Evolutionary conservation across 805 yeast species (phyloP), one percentile per base, ranked within the genome.

Genomic region (Starmerella cellae): DNA sequence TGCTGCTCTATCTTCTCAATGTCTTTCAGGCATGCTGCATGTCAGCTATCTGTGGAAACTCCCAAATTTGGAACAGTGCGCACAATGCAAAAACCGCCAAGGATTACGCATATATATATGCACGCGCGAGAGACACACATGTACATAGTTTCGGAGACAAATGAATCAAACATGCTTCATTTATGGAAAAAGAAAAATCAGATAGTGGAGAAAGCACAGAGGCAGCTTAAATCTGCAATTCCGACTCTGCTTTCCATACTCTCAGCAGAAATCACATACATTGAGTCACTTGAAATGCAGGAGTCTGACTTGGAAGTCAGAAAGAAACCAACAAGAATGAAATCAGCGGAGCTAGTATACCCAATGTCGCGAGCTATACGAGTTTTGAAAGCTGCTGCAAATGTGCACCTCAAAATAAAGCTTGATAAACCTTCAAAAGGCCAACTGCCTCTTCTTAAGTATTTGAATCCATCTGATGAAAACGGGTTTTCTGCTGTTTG

Each of bases 381-480:
- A 10, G 37, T 44, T 5, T 42, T 44, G 14, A 36, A 42, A 13
- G 42, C 39, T 2, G 48, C 48, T 2, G 19, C 31, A 4, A 32
- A 37, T 18, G 39, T 30, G 16, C 48, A 44, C 18, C 34, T 44
- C 27, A 41, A 37, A 18, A 32, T 44, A 11, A 44, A 44, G 23
- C 26, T 44, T 10, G 28, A 30, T n/a, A 26, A 33, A 6, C 16
- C 18, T 6, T 14, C 6, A 4, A 6, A 28, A 3, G 23, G 8
- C 14, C 32, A 27, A 11, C 4, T 28, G 2, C 8, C 45, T n/a
- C 24, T 44, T 9, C 13, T 44, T 19, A 32, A 21, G 30, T 44
- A 44, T 21, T 30, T 44, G 32, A 37, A 30, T 20, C 37, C 41
- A 11, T 5, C 20, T 16, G 42, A 35, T 5, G 11, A 17, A 10